Percentiles rank a stretch among this genome's conserved stretches.
phyloP scores from a whole-genome alignment of 495 filamentous ascomycete genomes.

The Penicillium canariense region DNA sequence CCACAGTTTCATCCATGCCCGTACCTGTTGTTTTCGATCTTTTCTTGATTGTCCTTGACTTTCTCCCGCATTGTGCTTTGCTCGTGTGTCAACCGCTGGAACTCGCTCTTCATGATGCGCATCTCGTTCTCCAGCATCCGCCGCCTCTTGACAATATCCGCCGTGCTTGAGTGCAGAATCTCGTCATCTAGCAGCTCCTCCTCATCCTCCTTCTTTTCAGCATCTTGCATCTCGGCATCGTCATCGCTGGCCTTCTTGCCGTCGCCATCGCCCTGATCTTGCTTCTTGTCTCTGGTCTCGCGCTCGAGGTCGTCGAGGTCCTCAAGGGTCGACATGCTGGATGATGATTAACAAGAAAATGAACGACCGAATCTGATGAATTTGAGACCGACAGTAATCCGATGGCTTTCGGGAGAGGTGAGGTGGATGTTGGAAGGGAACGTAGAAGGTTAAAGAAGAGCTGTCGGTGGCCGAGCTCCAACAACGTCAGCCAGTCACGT shows the following conservation, averaged over 20 bases:
- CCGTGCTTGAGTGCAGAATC: constrained; percentile 83
- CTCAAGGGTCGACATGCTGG: constrained; percentile 79
- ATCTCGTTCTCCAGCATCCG: constrained; percentile 94
- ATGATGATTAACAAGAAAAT: constrained; percentile 10
- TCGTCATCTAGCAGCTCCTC: constrained; percentile 86
- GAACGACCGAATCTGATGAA: constrained; percentile 5
- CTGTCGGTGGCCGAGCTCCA: constrained; percentile 39
- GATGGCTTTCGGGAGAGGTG: constrained; percentile 12
- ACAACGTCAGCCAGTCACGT: constrained; percentile 49
- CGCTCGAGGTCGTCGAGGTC: constrained; percentile 78
- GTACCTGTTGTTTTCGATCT: constrained; percentile 98
- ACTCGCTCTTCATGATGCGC: constrained; percentile 98
- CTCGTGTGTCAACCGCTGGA: constrained; percentile 89
- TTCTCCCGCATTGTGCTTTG: constrained; percentile 94
- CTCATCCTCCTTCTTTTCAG: constrained; percentile 66
- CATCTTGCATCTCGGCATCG: constrained; percentile 89
- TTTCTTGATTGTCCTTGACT: constrained; percentile 98
- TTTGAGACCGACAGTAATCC: constrained; percentile 1
- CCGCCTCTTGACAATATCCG: constrained; percentile 83
- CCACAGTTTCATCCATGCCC: constrained; percentile 1
- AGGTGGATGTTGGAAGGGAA: constrained; percentile 14
- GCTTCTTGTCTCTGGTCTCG: constrained; percentile 73
- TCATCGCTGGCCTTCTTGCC: constrained; percentile 55
- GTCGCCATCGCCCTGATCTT: constrained; percentile 55
- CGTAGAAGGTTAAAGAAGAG: constrained; percentile 33